Percentiles rank a stretch among this genome's conserved stretches.
phyloP scores from a whole-genome alignment of 441 rosid genomes.

The Corymbia citriodora region DNA sequence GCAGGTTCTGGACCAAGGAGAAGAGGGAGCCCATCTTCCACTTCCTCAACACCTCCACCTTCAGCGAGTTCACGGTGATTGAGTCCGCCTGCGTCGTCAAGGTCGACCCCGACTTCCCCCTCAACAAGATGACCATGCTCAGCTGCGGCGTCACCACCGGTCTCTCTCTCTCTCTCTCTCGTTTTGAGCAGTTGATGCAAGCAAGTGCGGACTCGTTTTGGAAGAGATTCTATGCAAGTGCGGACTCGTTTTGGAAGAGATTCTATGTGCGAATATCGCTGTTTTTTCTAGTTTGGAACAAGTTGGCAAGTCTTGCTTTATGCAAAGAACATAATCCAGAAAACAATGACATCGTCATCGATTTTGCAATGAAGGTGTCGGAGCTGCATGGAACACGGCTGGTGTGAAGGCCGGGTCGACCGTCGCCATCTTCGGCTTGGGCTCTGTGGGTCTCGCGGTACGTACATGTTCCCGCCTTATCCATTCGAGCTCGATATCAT shows the following conservation, averaged over 20 bases:
- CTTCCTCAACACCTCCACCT: slow-evolving; percentile 44
- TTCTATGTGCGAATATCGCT: background rate
- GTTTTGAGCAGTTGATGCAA: background rate
- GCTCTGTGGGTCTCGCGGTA: slow-evolving; percentile 42
- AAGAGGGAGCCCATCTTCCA: slow-evolving; percentile 27
- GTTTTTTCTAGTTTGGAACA: background rate
- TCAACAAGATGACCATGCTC: slow-evolving; percentile 31
- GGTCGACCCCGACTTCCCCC: slow-evolving; percentile 20
- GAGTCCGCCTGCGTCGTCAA: slow-evolving; percentile 37
- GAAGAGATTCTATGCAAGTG: background rate
- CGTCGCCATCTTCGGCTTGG: slow-evolving; percentile 45
- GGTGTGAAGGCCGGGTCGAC: slow-evolving; percentile 30
- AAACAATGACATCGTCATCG: too few species aligned
- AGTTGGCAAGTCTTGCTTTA: background rate
- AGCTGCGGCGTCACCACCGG: slow-evolving; percentile 48
- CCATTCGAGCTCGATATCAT: background rate
- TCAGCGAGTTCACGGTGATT: slow-evolving; percentile 37
- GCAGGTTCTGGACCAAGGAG: slow-evolving; percentile 28
- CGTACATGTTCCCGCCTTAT: background rate
- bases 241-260: background rate
- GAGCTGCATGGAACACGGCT: slow-evolving; percentile 43
- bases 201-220: background rate
- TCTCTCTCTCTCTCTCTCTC: background rate
- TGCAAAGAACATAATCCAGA: background rate
- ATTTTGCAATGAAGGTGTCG: slow-evolving; percentile 24